Evolutionary conservation across 345 rosid genomes (phyloP).

Genomic region (Eucalyptus albens): DNA sequence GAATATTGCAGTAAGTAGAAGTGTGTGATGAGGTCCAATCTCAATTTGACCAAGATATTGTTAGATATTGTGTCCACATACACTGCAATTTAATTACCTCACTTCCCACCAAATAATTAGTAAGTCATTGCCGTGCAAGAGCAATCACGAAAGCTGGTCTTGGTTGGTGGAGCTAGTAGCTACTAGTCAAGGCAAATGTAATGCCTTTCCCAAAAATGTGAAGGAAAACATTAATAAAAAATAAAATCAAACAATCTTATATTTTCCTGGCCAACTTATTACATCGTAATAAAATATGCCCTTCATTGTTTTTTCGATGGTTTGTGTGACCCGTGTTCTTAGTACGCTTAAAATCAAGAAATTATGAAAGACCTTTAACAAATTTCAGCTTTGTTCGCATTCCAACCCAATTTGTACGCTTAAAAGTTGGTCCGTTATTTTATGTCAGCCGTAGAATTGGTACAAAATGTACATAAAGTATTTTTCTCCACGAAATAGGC

Average conservation of each 20-base stretch:
- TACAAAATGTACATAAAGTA: not conserved
- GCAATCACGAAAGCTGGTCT: not conserved
- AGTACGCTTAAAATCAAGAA: not conserved
- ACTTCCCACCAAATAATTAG: not conserved
- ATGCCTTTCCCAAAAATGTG: not conserved
- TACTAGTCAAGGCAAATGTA: not conserved
- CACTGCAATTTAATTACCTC: not conserved
- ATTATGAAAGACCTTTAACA: not conserved
- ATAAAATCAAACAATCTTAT: not conserved
- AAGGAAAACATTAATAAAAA: not conserved
- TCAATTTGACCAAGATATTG: not conserved
- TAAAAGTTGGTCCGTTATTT: not conserved
- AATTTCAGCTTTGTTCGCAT: not conserved
- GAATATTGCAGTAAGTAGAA: not conserved
- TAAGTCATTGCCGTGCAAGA: not conserved
- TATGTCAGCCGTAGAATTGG: not conserved
- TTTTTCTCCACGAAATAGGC: not conserved
- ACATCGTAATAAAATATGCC: not conserved
- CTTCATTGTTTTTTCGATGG: not conserved
- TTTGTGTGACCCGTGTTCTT: not conserved
- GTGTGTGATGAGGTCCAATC: not conserved
- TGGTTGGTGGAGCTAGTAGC: not conserved
- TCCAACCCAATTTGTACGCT: not conserved
- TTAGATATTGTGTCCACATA: not conserved
- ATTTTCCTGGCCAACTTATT: not conserved